A percentile compares a stretch with the other conserved stretches of the same genome.
Evolutionary conservation across 2,329 filamentous ascomycete species (phyloP).

Genomic region (Plectosphaerella sp.): DNA sequence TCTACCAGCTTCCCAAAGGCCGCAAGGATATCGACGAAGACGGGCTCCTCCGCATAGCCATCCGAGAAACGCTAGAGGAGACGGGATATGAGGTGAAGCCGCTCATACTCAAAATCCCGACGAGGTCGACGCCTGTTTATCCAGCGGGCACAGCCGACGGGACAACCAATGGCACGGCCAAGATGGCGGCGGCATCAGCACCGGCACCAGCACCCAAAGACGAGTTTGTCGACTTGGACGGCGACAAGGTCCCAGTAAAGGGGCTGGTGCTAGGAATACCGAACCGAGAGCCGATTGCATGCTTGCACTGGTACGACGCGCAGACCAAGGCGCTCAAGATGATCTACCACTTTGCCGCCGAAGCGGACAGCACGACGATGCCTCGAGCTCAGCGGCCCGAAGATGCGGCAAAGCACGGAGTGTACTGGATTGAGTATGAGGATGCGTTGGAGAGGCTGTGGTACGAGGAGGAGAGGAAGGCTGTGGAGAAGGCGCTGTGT

Average conservation of each 20-base stretch:
- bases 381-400: slow-evolving; percentile 4
- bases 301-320: slow-evolving; percentile 29
- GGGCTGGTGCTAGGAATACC: slow-evolving; percentile 21
- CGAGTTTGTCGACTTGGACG: slow-evolving; percentile 20
- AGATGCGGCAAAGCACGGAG: slow-evolving; percentile 21
- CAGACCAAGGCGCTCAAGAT: slow-evolving; percentile 29
- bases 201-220: neutral
- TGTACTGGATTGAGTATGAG: slow-evolving; percentile 18
- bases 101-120: slow-evolving; percentile 33
- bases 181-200: neutral
- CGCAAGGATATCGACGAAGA: slow-evolving; percentile 42
- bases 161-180: neutral
- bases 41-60: slow-evolving; percentile 29
- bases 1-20: slow-evolving; percentile 44
- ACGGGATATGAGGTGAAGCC: slow-evolving; percentile 36
- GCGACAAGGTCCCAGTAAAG: neutral
- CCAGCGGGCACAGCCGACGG: too few relatives aligned
- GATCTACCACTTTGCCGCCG: slow-evolving; percentile 34
- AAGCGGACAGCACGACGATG: slow-evolving; percentile 18
- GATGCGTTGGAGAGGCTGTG: slow-evolving; percentile 16
- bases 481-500: slow-evolving; percentile 19
- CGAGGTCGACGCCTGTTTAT: slow-evolving; percentile 32
- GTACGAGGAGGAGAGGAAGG: slow-evolving; percentile 16
- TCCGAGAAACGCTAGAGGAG: slow-evolving; percentile 44
- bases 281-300: slow-evolving; percentile 30